Conservation (phyloP, 805 yeast species). For the Debaryomyces castellii region DNA sequence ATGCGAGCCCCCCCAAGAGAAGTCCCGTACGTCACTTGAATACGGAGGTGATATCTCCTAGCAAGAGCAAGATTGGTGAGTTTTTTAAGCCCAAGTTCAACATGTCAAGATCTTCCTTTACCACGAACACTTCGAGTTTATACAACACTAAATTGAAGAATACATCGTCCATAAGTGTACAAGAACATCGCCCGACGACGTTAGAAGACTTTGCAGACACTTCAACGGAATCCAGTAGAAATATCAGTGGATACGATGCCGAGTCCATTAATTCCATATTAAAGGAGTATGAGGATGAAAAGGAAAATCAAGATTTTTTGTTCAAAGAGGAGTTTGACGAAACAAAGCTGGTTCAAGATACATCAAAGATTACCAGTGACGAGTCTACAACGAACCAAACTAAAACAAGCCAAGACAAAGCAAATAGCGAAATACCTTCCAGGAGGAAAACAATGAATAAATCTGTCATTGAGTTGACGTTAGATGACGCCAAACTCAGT, state of each 20-base stretch:
- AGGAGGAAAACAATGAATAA: conserved; percentile 4
- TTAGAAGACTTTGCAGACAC: conserved; percentile 43
- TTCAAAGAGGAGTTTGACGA: conserved; percentile 32
- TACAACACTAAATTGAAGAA: neutral
- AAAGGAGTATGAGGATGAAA: conserved; percentile 21
- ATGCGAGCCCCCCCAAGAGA: neutral
- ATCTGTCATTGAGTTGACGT: conserved; percentile 12
- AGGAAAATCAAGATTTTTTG: conserved; percentile 14
- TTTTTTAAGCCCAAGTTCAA: conserved; percentile 21
- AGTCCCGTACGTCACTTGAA: neutral
- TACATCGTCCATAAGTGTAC: neutral
- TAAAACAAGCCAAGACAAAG: neutral
- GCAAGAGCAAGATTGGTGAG: neutral
- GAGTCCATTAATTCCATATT: conserved; percentile 32
- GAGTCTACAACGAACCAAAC: neutral
- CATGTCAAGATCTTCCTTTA: conserved; percentile 17
- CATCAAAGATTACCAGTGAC: neutral
- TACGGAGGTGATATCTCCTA: neutral
- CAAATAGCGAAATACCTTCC: neutral
- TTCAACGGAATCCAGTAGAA: conserved; percentile 15
- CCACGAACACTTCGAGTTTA: neutral
- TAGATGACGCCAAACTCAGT: conserved; percentile 6
- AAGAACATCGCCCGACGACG: neutral
- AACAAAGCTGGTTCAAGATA: neutral
- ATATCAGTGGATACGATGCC: conserved; percentile 13